A percentile compares a stretch with the other conserved stretches of the same genome.
phyloP scores from a whole-genome alignment of 371 early-diverging fungal genomes.

The Apophysomyces sp. region DNA sequence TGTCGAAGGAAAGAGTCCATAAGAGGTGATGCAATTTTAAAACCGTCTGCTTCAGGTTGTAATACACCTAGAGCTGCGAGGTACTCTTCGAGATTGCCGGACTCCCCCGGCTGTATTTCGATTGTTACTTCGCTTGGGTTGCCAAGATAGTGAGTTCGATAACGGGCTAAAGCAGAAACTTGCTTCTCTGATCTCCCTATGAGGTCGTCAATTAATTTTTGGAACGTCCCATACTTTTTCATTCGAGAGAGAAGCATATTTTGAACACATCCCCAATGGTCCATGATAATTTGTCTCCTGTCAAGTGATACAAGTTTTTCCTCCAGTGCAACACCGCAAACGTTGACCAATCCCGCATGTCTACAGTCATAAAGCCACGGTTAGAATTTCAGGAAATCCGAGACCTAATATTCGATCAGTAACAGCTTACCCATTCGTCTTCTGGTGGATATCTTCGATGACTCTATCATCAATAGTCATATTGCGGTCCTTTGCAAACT shows the following conservation, averaged over 20 bases:
- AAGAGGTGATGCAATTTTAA: conserved; percentile 18
- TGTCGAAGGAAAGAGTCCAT: conserved; percentile 17
- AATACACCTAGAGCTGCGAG: conserved; percentile 10
- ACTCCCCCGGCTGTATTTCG: neutral
- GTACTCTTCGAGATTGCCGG: neutral
- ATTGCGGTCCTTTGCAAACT: neutral
- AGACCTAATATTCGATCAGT: neutral
- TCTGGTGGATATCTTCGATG: neutral
- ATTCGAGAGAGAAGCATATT: neutral
- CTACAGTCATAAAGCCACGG: neutral
- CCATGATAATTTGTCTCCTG: conserved; percentile 23
- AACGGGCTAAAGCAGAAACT: neutral
- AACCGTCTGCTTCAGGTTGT: neutral
- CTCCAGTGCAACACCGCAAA: conserved; percentile 3
- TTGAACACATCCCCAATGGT: conserved; percentile 60
- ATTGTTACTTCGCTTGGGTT: neutral
- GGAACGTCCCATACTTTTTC: neutral
- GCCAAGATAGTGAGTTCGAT: neutral
- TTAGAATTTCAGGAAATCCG: conserved; percentile 2
- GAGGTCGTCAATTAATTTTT: neutral
- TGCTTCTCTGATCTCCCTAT: neutral
- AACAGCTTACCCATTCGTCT: conserved; percentile 1
- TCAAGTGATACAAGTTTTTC: neutral
- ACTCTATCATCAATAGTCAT: neutral
- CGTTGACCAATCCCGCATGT: conserved; percentile 7